Percentiles rank a stretch among this genome's conserved stretches.
Evolutionary conservation across 2,329 filamentous ascomycete species (phyloP).

Genomic region (Calonectria multiphialidica): DNA sequence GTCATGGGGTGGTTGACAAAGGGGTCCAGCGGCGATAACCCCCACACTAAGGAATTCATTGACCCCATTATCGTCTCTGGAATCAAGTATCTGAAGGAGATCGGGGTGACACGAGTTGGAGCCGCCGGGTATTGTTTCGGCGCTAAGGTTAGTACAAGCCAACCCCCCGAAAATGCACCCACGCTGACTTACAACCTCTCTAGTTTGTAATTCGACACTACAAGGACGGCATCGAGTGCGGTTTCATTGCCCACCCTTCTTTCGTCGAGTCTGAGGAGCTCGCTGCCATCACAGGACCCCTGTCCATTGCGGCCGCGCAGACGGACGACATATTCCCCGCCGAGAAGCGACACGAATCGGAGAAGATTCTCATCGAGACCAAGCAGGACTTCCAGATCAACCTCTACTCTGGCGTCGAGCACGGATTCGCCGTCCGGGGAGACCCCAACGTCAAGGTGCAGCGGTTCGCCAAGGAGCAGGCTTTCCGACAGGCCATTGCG

Average conservation of each 20-base stretch:
- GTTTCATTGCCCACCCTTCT: conserved; percentile 81
- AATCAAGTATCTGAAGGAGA: conserved; percentile 67
- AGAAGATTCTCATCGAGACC: conserved; percentile 69
- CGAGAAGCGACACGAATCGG: conserved; percentile 73
- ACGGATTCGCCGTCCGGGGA: conserved; percentile 81
- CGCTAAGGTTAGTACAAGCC: conserved; percentile 65
- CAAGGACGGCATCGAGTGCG: conserved; percentile 73
- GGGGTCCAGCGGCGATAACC: conserved; percentile 60
- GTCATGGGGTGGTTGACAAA: conserved; percentile 47
- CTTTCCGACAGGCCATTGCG: conserved; percentile 80
- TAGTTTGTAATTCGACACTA: conserved; percentile 77
- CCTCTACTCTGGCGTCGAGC: conserved; percentile 77
- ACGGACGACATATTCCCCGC: conserved; percentile 74
- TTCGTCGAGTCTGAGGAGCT: conserved; percentile 79
- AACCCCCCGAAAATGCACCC: background rate
- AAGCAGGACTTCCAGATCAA: conserved; percentile 80
- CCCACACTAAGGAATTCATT: conserved; percentile 44
- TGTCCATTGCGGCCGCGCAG: conserved; percentile 76
- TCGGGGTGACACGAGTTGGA: conserved; percentile 70
- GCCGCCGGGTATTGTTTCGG: conserved; percentile 82
- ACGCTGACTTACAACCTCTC: background rate
- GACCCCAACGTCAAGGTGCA: conserved; percentile 69
- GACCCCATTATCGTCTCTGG: conserved; percentile 46
- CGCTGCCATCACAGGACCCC: conserved; percentile 72
- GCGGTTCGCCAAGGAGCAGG: conserved; percentile 83